phyloP scores from a whole-genome alignment of 106 monocot species.

The Phalaenopsis equestris region DNA sequence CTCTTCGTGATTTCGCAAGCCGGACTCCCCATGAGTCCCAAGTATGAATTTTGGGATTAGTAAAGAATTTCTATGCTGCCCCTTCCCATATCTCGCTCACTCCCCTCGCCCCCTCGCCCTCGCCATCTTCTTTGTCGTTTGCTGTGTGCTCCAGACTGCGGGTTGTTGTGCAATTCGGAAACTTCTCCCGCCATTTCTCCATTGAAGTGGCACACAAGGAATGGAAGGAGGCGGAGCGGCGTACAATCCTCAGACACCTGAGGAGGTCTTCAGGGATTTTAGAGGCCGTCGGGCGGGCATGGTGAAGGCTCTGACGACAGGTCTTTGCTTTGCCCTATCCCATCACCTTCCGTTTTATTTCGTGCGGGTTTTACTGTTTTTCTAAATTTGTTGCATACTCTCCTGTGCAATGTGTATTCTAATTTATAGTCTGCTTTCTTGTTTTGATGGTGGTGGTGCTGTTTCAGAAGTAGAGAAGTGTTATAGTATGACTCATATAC shows the following conservation, averaged over 20 bases:
- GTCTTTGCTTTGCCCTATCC: slow-evolving; percentile 6
- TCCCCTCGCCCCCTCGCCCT: no score
- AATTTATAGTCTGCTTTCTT: slow-evolving; percentile 5
- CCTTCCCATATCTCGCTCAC: no score
- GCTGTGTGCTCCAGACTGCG: not conserved
- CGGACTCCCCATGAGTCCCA: no score
- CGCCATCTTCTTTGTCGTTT: not conserved
- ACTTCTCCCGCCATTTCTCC: not conserved
- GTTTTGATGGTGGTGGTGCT: slow-evolving; percentile 12
- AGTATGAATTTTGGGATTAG: no score
- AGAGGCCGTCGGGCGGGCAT: slow-evolving; percentile 50
- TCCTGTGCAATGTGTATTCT: slow-evolving; percentile 1
- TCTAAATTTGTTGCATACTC: not conserved
- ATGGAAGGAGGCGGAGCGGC: slow-evolving; percentile 50
- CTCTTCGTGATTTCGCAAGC: no score
- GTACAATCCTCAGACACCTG: slow-evolving; percentile 41
- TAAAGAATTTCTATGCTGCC: no score
- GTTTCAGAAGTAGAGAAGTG: slow-evolving; percentile 56
- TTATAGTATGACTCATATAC: no score
- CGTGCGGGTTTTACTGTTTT: not conserved
- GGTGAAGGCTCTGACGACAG: slow-evolving; percentile 68
- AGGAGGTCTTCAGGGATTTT: slow-evolving; percentile 63
- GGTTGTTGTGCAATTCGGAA: not conserved
- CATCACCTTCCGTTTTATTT: not conserved
- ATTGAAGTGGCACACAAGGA: slow-evolving; percentile 26